Conservation (phyloP, 2,329 filamentous ascomycete species). For the Magnaporthiopsis poae region DNA sequence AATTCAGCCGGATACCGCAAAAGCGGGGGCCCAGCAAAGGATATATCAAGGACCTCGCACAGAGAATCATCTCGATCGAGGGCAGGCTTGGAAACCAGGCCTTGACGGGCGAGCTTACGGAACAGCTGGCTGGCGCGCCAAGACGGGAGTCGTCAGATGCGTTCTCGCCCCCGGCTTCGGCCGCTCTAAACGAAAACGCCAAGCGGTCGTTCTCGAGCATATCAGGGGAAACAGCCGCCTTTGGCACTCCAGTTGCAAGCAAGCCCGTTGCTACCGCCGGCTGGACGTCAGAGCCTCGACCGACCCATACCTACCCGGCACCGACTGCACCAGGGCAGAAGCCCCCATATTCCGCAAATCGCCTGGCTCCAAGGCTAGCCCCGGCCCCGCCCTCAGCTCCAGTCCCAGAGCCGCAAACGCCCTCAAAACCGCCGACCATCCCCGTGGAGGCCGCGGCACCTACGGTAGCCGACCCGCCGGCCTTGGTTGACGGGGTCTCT, state of each 20-base stretch:
- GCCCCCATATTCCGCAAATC: conserved; percentile 1
- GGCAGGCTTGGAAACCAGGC: conserved; percentile 56
- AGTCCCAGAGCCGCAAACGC: conserved; percentile 8
- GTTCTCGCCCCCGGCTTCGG: conserved; percentile 38
- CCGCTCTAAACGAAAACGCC: conserved; percentile 24
- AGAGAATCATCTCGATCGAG: conserved; percentile 73
- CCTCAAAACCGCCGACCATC: not conserved
- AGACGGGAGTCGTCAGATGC: conserved; percentile 37
- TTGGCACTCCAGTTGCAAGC: conserved; percentile 27
- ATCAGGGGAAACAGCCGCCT: conserved; percentile 26
- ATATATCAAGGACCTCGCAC: conserved; percentile 87
- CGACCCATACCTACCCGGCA: conserved; percentile 31
- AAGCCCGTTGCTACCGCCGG: conserved; percentile 28
- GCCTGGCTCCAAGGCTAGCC: conserved; percentile 3
- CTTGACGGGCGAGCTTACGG: conserved; percentile 30
- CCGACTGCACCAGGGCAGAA: conserved; percentile 12
- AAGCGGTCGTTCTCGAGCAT: conserved; percentile 43
- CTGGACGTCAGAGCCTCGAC: conserved; percentile 39
- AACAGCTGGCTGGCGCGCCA: conserved; percentile 29
- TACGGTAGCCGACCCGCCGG: conserved; percentile 18
- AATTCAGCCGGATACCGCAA: conserved; percentile 80
- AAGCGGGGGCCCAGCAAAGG: conserved; percentile 86
- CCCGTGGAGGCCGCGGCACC: conserved; percentile 12
- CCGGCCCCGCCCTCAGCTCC: conserved; percentile 12
- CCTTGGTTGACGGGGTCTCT: conserved; percentile 18